A percentile compares a stretch with the other conserved stretches of the same genome.
Evolutionary conservation across 805 yeast genomes (phyloP).

Genomic region (Ogataea saltuana): DNA sequence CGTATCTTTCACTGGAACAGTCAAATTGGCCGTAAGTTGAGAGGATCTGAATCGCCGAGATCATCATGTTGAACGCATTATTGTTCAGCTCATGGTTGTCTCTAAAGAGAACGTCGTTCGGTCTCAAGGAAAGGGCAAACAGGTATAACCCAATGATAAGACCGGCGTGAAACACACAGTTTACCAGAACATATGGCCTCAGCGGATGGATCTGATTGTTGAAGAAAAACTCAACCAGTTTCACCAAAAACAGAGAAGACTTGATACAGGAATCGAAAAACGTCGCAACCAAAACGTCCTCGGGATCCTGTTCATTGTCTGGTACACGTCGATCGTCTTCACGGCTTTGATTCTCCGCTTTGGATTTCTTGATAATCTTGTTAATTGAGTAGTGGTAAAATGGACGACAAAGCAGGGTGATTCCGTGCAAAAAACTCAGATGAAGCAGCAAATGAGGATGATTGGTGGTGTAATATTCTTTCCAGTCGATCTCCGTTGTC

Average conservation of each 20-base stretch:
- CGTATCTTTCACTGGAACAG: conserved; percentile 16
- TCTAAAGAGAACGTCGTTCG: conserved; percentile 12
- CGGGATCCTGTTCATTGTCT: conserved; percentile 1
- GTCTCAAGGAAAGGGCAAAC: conserved; percentile 21
- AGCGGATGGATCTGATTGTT: conserved; percentile 36
- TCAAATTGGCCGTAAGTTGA: conserved; percentile 17
- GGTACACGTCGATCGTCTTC: conserved; percentile 1
- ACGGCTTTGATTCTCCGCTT: conserved; percentile 9
- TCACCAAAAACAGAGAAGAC: conserved; percentile 38
- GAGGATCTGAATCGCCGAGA: conserved; percentile 16
- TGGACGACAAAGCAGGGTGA: conserved; percentile 42
- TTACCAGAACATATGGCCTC: conserved; percentile 38
- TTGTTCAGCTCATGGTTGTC: conserved; percentile 17
- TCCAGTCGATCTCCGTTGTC: conserved; percentile 23
- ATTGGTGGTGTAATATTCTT: conserved; percentile 20
- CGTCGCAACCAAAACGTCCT: conserved; percentile 20
- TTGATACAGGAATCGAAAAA: conserved; percentile 41
- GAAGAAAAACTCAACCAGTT: conserved; percentile 33
- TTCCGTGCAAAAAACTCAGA: conserved; percentile 39
- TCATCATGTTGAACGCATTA: conserved; percentile 16
- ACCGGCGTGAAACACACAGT: conserved; percentile 40
- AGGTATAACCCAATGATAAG: conserved; percentile 37
- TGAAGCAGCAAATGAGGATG: conserved; percentile 36
- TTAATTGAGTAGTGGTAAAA: conserved; percentile 39
- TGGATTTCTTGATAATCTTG: conserved; percentile 20